phyloP scores from a whole-genome alignment of 2,329 filamentous ascomycete genomes.

The Alternaria hordeiaustralica region DNA sequence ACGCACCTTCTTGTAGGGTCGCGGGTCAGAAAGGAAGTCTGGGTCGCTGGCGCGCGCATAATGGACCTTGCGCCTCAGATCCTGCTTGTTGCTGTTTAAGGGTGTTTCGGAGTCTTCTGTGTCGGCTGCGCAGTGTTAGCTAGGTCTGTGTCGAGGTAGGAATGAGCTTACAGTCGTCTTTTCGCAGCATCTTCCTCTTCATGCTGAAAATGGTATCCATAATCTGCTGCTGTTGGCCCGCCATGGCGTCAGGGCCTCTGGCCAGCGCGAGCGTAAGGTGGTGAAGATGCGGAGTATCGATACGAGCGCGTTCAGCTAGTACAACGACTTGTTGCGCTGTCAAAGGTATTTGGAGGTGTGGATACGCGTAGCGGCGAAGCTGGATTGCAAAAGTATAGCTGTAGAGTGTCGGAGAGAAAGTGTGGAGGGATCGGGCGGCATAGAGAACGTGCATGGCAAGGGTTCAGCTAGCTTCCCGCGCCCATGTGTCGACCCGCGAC shows the following conservation, averaged over 20 bases:
- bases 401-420: not conserved
- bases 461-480: slow-evolving; percentile 8
- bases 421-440: not conserved
- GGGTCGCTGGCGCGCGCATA: slow-evolving; percentile 75
- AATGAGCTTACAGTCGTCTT: slow-evolving; percentile 41
- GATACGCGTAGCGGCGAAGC: slow-evolving; percentile 3
- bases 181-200: slow-evolving; percentile 46
- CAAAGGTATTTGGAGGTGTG: not conserved
- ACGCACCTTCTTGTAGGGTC: slow-evolving; percentile 74
- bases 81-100: slow-evolving; percentile 77
- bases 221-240: slow-evolving; percentile 50
- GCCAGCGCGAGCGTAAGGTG: slow-evolving; percentile 25
- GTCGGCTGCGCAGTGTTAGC: slow-evolving; percentile 64
- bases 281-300: not conserved
- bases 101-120: slow-evolving; percentile 75
- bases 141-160: not conserved
- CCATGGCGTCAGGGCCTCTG: slow-evolving; percentile 39
- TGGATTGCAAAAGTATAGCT: not conserved
- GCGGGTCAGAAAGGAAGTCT: slow-evolving; percentile 64
- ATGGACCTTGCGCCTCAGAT: slow-evolving; percentile 76
- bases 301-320: not conserved
- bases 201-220: slow-evolving; percentile 50
- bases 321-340: not conserved
- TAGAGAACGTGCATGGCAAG: slow-evolving; percentile 3
- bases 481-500: slow-evolving; percentile 1